Evolutionary conservation across 164 flowering plant species (phyloP), one percentile per base, ranked within the genome.

Genomic region (Cinnamomum micranthum): DNA sequence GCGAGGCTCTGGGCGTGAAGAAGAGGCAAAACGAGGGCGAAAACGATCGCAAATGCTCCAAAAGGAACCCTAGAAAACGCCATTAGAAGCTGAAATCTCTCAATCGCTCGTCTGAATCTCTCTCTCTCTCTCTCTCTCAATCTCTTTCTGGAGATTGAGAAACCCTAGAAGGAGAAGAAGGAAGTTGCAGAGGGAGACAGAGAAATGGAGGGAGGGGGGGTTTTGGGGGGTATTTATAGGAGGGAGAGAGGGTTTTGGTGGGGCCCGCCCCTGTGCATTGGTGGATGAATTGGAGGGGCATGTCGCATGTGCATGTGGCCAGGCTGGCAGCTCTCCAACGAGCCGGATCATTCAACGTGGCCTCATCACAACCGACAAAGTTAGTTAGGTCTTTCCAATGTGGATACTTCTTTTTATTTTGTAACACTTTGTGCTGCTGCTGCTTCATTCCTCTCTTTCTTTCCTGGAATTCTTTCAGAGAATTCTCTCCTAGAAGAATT

Each of bases 1-100:
- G 86, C 82, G 13, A 69, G 77, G 55, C 84, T 66, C 70, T 84
- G 82, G 6, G 85, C 86, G 6, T 63, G 81, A 62, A 76, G 83
- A 59, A 81, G 25, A 1, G 84, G 82, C 72, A 85, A 72, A 15
- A 73, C 60, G 41, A 80, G 31, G 24, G 74, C 76, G 63, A 74
- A 79, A 11, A 85, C 65, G 47, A 78, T 33, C 33, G 71, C 77
- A 63, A 79, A 71, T 52, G 72, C 62, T 12, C 82, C 79, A 12
- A 78, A 75, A 4, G 84, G 71, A 77, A 74, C 71, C 77, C 72
- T 82, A 12, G 75, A 55, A 52, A 77, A 65, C 28, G 82, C 87
- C 87, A 83, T 86, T 66, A 50, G 60, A 15, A 55, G 19, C 20
- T 15, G 60, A 3, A 55, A 17, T 41, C 47, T 41, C 58, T n/a